Evolutionary conservation across 2,329 filamentous ascomycete species (phyloP), one percentile per base, ranked within the genome.

Genomic region (Lachnellula arida): DNA sequence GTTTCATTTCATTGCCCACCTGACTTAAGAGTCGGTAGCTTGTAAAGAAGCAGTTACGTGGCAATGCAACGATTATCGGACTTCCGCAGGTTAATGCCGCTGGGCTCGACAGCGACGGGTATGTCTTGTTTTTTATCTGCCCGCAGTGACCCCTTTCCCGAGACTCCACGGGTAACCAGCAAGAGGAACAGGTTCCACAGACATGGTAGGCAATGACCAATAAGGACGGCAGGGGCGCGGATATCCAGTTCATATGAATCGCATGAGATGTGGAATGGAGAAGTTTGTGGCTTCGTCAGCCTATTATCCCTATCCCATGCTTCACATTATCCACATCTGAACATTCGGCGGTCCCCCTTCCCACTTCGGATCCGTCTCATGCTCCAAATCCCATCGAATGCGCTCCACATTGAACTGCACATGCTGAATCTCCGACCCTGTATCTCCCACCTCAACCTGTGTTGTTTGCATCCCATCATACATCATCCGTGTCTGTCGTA

Each of bases 311-410:
- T n/a, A 42, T n/a, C 15, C 39, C 15, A n/a, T 42, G 39, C 49
- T 46, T 61, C 49, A 63, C 58, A 57, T 56, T 15, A 66, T 54
- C 65, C 65, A 65, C 61, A 65, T 61, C 52, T 65, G 62, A 22
- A 67, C 61, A 39, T 54, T 56, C 7, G 65, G 65, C 4, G 51
- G 44, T 9, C 50, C 49, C 15, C 44, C 44, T 9, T 51, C 50
- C 58, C 57, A 62, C 32, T 53, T 39, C 17, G 52, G 46, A 34
- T 55, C 57, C 34, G 44, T 11, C 22, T 57, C 58, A 40, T 60
- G 51, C 39, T 60, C 60, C 40, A 66, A 44, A 46, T 65, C 62
- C 59, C 54, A 52, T 42, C 59, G 49, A 35, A 67, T 28, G 25
- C 46, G 58, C 35, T 63, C 60, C 28, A 64, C 60, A 53, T 61